Conservation (phyloP, 805 yeast species). For the Kodamaea restingae region DNA sequence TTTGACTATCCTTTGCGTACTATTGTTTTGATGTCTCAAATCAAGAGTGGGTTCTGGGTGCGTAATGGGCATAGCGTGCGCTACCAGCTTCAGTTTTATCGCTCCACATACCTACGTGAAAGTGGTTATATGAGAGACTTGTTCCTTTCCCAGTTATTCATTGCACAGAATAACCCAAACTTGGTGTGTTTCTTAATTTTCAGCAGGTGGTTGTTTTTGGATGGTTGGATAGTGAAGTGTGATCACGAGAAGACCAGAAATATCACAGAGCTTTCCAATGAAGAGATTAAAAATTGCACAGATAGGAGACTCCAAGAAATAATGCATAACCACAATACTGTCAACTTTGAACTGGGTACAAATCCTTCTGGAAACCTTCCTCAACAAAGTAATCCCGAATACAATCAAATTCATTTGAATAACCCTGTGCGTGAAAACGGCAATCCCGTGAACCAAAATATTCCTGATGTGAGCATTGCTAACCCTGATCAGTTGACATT, state of each 20-base stretch:
- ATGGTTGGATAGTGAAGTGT: constrained; percentile 22
- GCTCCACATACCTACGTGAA: constrained; percentile 75
- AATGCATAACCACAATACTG: no score
- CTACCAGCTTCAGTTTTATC: constrained; percentile 75
- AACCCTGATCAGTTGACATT: background rate
- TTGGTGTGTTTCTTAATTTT: constrained; percentile 54
- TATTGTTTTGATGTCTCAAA: constrained; percentile 73
- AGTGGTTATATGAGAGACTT: constrained; percentile 78
- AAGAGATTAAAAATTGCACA: background rate
- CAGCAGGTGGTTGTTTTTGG: constrained; percentile 63
- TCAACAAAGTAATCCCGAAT: background rate
- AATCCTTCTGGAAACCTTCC: background rate
- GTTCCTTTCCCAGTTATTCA: constrained; percentile 63
- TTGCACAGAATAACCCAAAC: constrained; percentile 48
- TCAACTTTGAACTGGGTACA: no score
- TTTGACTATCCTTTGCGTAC: constrained; percentile 78
- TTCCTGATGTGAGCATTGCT: background rate
- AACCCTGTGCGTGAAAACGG: background rate
- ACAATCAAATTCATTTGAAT: background rate
- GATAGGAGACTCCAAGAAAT: background rate
- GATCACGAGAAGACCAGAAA: background rate
- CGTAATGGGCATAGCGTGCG: constrained; percentile 83
- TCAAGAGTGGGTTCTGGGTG: constrained; percentile 89
- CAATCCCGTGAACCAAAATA: background rate
- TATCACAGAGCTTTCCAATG: background rate